phyloP scores from a whole-genome alignment of 2,329 filamentous ascomycete genomes.

The Rosellinia necatrix region DNA sequence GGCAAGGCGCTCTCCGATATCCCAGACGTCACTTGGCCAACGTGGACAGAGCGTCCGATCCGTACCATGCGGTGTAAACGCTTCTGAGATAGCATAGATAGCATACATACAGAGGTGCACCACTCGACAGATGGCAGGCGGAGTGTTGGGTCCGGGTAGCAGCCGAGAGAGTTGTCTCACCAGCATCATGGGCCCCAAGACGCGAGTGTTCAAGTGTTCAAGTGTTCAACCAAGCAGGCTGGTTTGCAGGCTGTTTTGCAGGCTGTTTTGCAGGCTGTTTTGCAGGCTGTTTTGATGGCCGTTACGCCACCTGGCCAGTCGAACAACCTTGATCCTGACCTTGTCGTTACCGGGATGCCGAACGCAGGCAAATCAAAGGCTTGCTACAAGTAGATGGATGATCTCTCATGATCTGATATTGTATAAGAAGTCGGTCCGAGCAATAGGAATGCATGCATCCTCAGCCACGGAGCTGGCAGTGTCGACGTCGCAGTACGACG shows the following conservation, averaged over 20 bases:
- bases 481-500: neutral
- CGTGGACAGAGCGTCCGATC: neutral
- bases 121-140: too few species aligned
- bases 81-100: neutral
- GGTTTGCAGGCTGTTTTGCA: too few species aligned
- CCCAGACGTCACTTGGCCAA: neutral
- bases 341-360: slow-evolving; percentile 6
- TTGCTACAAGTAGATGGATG: slow-evolving; percentile 4
- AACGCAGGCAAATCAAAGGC: slow-evolving; percentile 14
- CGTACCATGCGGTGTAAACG: neutral
- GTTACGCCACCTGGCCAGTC: slow-evolving; percentile 16
- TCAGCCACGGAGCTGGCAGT: slow-evolving; percentile 5
- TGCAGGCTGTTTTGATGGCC: slow-evolving; percentile 16
- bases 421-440: slow-evolving; percentile 18
- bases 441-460: slow-evolving; percentile 15
- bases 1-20: slow-evolving; percentile 15
- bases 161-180: slow-evolving; percentile 6
- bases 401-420: slow-evolving; percentile 28
- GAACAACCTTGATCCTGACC: slow-evolving; percentile 23
- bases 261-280: too few species aligned
- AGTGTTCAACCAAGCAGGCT: slow-evolving; percentile 1
- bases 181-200: too few species aligned
- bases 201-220: neutral
- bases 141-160: neutral
- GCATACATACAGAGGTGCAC: slow-evolving; percentile 3